phyloP scores from a whole-genome alignment of 805 yeast species.

The Myxozyma melibiosi region DNA sequence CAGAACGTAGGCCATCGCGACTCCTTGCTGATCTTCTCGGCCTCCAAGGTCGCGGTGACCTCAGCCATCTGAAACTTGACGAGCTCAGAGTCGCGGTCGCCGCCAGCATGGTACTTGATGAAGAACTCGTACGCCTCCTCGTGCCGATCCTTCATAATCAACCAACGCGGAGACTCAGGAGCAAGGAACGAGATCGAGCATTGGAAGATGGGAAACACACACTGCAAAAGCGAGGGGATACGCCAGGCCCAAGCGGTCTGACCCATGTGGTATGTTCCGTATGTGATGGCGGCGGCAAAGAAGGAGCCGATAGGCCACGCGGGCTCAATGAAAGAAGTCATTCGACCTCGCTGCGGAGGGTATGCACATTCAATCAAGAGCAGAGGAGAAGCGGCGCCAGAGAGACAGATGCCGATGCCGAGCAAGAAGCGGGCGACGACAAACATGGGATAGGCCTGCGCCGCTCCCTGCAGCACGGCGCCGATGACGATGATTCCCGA shows the following conservation, averaged over 20 bases:
- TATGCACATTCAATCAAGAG: constrained; percentile 18
- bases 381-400: constrained; percentile 9
- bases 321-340: constrained; percentile 44
- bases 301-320: constrained; percentile 47
- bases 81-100: constrained; percentile 41
- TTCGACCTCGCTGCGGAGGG: constrained; percentile 32
- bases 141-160: constrained; percentile 57
- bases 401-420: constrained; percentile 41
- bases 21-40: constrained; percentile 44
- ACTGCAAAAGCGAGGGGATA: constrained; percentile 57
- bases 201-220: constrained; percentile 50
- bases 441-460: constrained; percentile 46
- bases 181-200: constrained; percentile 53
- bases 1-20: constrained; percentile 48
- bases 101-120: constrained; percentile 48
- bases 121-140: constrained; percentile 56
- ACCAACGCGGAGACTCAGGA: constrained; percentile 71
- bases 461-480: constrained; percentile 46
- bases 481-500: constrained; percentile 39
- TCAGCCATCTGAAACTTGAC: constrained; percentile 48
- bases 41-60: constrained; percentile 47
- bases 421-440: constrained; percentile 44
- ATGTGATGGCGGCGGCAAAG: constrained; percentile 54
- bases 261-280: constrained; percentile 46
- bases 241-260: constrained; percentile 52